A percentile compares a stretch with the other conserved stretches of the same genome.
Conservation (phyloP, 306 rosid genomes). For the peach (Prunus persica) region Prunus_persica_NCBIv2 NC_034015.1:19478501-19479000, state of each 20-base stretch:
- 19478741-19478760: constrained; percentile 41
- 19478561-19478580: constrained; percentile 86
- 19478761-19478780: constrained; percentile 87
- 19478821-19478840: constrained; percentile 96
- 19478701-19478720: constrained; percentile 15
- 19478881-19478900: constrained; percentile 17
- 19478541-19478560: constrained; percentile 23
- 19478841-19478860: constrained; percentile 49
- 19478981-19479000: constrained; percentile 83
- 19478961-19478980: constrained; percentile 88
- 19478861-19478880: constrained; percentile 16
- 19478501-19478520: not conserved
- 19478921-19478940: constrained; percentile 75
- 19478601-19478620: constrained; percentile 90
- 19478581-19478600: constrained; percentile 97
- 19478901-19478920: constrained; percentile 30
- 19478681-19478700: not conserved
- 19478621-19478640: constrained; percentile 87
- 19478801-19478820: constrained; percentile 89
- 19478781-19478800: constrained; percentile 91
- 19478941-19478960: constrained; percentile 93
- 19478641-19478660: constrained; percentile 56
- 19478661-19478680: constrained; percentile 17
- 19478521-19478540: constrained; percentile 32
- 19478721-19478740: constrained; percentile 17